phyloP scores from a whole-genome alignment of 208 protist species.

The Leishmania major region DNA sequence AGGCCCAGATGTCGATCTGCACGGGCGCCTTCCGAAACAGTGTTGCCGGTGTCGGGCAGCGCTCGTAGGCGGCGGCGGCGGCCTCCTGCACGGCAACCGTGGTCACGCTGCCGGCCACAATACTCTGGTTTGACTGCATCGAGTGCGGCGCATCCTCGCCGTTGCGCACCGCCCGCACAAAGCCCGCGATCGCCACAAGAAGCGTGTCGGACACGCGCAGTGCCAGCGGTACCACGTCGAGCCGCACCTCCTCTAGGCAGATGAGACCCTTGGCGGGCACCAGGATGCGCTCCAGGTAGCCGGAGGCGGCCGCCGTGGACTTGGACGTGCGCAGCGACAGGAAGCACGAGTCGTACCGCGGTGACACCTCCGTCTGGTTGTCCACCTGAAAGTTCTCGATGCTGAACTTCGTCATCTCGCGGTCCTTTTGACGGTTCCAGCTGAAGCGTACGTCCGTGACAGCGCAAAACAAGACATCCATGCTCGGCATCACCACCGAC shows the following conservation, averaged over 20 bases:
- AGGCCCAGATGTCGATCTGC: slow-evolving; percentile 63
- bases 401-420: slow-evolving; percentile 63
- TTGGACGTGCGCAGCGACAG: slow-evolving; percentile 60
- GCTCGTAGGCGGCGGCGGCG: slow-evolving; percentile 27
- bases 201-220: slow-evolving; percentile 84
- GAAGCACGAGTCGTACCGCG: slow-evolving; percentile 72
- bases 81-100: slow-evolving; percentile 22
- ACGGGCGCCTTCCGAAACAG: slow-evolving; percentile 58
- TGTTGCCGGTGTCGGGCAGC: slow-evolving; percentile 38
- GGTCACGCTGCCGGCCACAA: slow-evolving; percentile 17
- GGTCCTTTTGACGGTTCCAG: slow-evolving; percentile 51
- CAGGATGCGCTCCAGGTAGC: slow-evolving; percentile 56
- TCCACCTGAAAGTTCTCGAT: slow-evolving; percentile 88
- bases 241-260: slow-evolving; percentile 71
- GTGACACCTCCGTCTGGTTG: slow-evolving; percentile 84
- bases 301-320: slow-evolving; percentile 45
- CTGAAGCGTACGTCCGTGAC: slow-evolving; percentile 65
- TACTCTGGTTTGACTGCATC: slow-evolving; percentile 11
- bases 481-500: slow-evolving; percentile 62
- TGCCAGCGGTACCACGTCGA: slow-evolving; percentile 77
- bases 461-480: slow-evolving; percentile 74
- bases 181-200: slow-evolving; percentile 57
- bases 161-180: slow-evolving; percentile 31
- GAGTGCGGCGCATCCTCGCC: slow-evolving; percentile 6
- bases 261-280: slow-evolving; percentile 63